Evolutionary conservation across 1,284 basidiomycete species (phyloP), one percentile per base, ranked within the genome.

Genomic region (Sanghuangporus weigelae): DNA sequence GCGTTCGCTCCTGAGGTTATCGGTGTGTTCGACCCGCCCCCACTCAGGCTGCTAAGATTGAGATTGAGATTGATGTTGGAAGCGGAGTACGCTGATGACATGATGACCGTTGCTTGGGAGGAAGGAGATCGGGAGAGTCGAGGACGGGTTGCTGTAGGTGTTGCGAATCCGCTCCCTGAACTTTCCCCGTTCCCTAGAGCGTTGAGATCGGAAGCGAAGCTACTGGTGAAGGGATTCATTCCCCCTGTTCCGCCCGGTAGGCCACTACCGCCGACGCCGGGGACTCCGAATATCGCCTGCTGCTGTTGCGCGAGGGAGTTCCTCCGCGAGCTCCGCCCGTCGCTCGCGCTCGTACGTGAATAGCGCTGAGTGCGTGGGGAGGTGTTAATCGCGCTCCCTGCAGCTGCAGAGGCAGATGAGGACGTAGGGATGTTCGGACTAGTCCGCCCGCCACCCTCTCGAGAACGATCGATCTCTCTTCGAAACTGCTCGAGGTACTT

Each of bases 111-210:
- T 26, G 78, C 51, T 11, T 54, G 74, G 12, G 72, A 70, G 11
- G 81, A 80, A 8, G 81, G 76, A 23, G 79, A 81, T 0, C 73
- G 71, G 8, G 81, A 79, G 49, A 76, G 66, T 19, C 80, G 79
- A 16, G 81, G 79, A 4, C 82, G 82, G 44, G 3, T 46, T 46
- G 16, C 16, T 35, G 76, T 71, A 31, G 77, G 74, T 63, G 64
- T 57, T 64, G 67, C 14, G 12, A 66, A 23, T 3, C 60, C 56
- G 53, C 67, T 68, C 26, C 65, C 64, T 57, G 40, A 60, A 51
- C 54, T 59, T 16, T 42, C 42, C 3, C 16, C 44, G 49, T 50
- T 59, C 19, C 62, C 44, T 23, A 50, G 59, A 2, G 61, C 57
- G 54, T 39, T 57, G 19, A 26, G 54, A 2, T 54, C 46, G 16